Conservation (phyloP, 1,139 yeast species). For the Pichia sp. region DNA sequence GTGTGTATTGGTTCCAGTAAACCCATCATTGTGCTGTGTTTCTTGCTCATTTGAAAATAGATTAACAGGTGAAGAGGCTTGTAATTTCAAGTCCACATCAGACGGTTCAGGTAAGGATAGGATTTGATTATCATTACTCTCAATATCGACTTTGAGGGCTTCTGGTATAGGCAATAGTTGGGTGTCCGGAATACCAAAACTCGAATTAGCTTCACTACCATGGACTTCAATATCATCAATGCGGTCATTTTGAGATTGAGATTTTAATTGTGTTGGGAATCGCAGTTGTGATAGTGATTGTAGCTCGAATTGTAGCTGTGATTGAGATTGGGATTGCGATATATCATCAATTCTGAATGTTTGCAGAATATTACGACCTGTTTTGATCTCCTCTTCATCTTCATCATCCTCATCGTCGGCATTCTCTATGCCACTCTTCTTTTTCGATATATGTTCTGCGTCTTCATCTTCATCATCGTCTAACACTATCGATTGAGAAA, state of each 20-base stretch:
- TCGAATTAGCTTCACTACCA: constrained; percentile 6
- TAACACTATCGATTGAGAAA: constrained; percentile 15
- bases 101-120: too few relatives aligned
- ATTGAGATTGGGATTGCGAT: constrained; percentile 9
- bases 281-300: constrained; percentile 6
- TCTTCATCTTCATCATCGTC: constrained; percentile 8
- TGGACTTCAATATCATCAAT: neutral
- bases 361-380: constrained; percentile 5
- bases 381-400: constrained; percentile 8
- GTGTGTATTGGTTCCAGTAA: neutral
- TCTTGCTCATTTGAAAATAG: neutral
- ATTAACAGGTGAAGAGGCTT: neutral
- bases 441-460: neutral
- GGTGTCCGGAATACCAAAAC: neutral
- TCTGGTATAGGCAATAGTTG: constrained; percentile 1
- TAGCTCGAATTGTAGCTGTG: too few relatives aligned
- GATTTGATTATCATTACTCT: neutral
- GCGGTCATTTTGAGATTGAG: neutral
- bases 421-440: neutral
- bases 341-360: constrained; percentile 9
- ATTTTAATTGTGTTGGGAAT: too few relatives aligned
- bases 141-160: neutral
- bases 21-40: constrained; percentile 1
- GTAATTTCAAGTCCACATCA: neutral
- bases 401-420: constrained; percentile 4